These are phyloP conservation scores for Alternaria alternata DNA, from an alignment of 2,329 filamentous ascomycete genomes.

Conservation along the genomic window DNA sequence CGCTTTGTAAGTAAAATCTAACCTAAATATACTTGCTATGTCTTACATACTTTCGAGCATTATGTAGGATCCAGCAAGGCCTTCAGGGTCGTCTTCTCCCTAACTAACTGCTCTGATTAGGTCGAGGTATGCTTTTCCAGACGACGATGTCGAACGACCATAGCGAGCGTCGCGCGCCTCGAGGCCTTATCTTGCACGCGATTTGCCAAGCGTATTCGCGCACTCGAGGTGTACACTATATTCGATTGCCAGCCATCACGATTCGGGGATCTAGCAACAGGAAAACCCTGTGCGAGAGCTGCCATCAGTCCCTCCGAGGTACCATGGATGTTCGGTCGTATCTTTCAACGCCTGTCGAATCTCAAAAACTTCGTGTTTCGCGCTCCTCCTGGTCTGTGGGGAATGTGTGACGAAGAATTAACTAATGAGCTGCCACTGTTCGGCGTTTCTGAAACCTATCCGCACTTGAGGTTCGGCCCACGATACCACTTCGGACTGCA, in stretches of 20 bases:
- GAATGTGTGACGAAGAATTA: not conserved
- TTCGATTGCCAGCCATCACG: not conserved
- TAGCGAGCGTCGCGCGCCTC: not conserved
- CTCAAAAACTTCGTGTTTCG: not conserved
- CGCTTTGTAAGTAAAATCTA: conserved; percentile 2
- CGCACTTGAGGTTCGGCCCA: not conserved
- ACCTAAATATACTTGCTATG: not conserved
- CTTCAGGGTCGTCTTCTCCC: no score
- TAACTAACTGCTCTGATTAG: conserved; percentile 1
- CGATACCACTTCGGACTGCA: no score
- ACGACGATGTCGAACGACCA: conserved; percentile 3
- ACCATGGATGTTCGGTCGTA: not conserved
- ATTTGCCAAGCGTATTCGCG: conserved; percentile 3
- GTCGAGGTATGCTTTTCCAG: not conserved
- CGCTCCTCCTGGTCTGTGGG: not conserved
- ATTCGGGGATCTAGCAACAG: not conserved
- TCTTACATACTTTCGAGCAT: not conserved
- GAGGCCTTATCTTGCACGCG: conserved; percentile 2
- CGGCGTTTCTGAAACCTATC: no score
- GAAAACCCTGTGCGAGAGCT: not conserved
- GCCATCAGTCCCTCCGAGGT: not conserved
- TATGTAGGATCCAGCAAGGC: not conserved
- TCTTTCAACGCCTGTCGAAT: not conserved
- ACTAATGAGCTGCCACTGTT: not conserved
- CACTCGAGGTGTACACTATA: not conserved